Percentiles rank a stretch among this genome's conserved stretches.
phyloP scores from a whole-genome alignment of 352 stramenopile species.

The Elongisporangium prolatum region DNA sequence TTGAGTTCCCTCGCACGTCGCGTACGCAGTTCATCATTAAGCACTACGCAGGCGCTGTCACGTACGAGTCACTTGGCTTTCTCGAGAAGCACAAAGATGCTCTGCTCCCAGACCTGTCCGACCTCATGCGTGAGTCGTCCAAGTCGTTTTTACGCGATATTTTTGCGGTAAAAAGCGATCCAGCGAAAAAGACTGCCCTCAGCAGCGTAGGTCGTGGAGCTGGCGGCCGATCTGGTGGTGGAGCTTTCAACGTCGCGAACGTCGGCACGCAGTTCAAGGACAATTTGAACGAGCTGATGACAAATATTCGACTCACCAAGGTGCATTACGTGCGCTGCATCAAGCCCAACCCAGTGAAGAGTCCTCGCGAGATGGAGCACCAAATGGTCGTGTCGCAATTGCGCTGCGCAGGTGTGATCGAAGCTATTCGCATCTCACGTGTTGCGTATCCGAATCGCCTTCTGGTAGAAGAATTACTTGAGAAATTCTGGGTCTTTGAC shows the following conservation, averaged over 20 bases:
- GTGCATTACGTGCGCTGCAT: constrained; percentile 99
- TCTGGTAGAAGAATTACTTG: constrained; percentile 74
- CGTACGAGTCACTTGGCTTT: constrained; percentile 91
- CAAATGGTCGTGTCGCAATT: constrained; percentile 94
- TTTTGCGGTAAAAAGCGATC: constrained; percentile 38
- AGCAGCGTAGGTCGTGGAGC: constrained; percentile 2
- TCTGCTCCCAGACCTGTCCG: constrained; percentile 90
- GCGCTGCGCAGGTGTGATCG: constrained; percentile 97
- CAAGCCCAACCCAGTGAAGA: constrained; percentile 97
- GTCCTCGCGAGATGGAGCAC: constrained; percentile 81
- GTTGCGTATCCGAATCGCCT: constrained; percentile 97
- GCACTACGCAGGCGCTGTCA: constrained; percentile 92
- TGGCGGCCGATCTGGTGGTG: constrained; percentile 30
- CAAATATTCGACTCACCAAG: constrained; percentile 91
- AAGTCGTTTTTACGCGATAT: constrained; percentile 52
- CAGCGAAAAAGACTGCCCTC: constrained; percentile 19
- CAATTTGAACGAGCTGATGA: constrained; percentile 92
- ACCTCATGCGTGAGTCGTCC: constrained; percentile 66
- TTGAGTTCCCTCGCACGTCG: constrained; percentile 74
- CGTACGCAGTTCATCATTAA: constrained; percentile 89
- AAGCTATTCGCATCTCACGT: constrained; percentile 97
- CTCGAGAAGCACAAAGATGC: constrained; percentile 95
- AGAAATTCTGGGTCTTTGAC: constrained; percentile 79
- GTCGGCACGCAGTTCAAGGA: constrained; percentile 85
- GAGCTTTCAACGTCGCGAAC: constrained; percentile 52